Evolutionary conservation across 306 rosid species (phyloP), one percentile per base, ranked within the genome.

Genomic region (Begonia fuchsioides): DNA sequence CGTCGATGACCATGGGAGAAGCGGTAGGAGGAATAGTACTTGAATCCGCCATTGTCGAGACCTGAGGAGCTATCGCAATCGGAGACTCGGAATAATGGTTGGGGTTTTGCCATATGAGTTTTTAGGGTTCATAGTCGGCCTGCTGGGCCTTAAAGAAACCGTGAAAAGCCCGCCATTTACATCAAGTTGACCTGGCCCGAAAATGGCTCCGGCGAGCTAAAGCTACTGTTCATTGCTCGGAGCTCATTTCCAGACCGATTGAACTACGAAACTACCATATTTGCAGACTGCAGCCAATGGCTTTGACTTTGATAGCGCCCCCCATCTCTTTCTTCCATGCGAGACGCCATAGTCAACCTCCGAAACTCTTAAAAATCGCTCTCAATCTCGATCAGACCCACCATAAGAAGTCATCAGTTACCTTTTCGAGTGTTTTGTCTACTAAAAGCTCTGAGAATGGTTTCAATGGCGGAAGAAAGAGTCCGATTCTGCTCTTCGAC

Each of bases 401-500:
- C 17, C 12, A 35, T 1, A 16, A 12, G 32, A 56, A 56, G 47
- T 13, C 38, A 12, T 26, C 15, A 40, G 46, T 43, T 11, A 15
- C 58, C 59, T 57, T 64, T 60, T 32, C 55, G 45, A 17, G 52
- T 18, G 38, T 16, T 41, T 40, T 49, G 9, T 12, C 60, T 38
- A n/a, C 50, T 45, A 17, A n/a, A 38, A 50, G 38, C 51, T 38
- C 18, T 47, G 61, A 16, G 45, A 38, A 12, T 11, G 26, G 10
- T 13, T 14, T 8, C 12, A 38, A 12, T 3, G 32, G 15, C 9
- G 41, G 54, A 8, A 65, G 78, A 60, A 90, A 77, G 64, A 77
- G 76, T 51, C 98, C 98, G 15, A 43, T 90, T 49, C 68, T 90
- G 15, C 76, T 90, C n/a, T 90, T 90, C 44, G 98, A 90, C 64